Evolutionary conservation across 331 rosid species (phyloP).

Genomic region (Pyrus hybrid): DNA sequence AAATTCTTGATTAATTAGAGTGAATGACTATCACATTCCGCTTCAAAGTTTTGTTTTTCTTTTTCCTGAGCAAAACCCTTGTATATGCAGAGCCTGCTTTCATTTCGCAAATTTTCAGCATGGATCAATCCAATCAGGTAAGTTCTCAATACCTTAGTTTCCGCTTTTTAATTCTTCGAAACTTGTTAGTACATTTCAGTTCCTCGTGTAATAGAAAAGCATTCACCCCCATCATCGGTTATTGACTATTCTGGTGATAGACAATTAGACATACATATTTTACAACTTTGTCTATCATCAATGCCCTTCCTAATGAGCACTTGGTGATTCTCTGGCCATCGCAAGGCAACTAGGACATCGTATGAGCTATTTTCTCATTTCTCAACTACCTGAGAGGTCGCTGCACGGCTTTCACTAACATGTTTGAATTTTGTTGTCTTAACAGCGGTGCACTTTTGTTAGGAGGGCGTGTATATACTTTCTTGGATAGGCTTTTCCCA

Average conservation of each 20-base stretch:
- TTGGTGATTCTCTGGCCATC: neutral
- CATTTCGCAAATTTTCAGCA: slow-evolving; percentile 82
- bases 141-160: neutral
- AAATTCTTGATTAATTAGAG: neutral
- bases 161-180: neutral
- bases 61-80: slow-evolving; percentile 2
- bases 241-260: too few species aligned
- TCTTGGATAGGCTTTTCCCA: slow-evolving; percentile 85
- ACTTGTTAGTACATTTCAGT: neutral
- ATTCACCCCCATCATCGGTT: neutral
- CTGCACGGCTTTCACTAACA: neutral
- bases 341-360: neutral
- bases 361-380: neutral
- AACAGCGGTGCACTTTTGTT: slow-evolving; percentile 80
- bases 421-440: slow-evolving; percentile 7
- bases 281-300: neutral
- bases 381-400: neutral
- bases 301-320: neutral
- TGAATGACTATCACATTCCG: neutral
- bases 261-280: too few species aligned
- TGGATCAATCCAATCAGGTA: slow-evolving; percentile 95
- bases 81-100: slow-evolving; percentile 63
- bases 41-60: neutral
- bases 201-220: neutral
- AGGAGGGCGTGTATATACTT: slow-evolving; percentile 84